These are phyloP conservation scores for Grigorovia yakushimaensis DNA, from an alignment of 805 yeast species.

Conservation along the genomic window DNA sequence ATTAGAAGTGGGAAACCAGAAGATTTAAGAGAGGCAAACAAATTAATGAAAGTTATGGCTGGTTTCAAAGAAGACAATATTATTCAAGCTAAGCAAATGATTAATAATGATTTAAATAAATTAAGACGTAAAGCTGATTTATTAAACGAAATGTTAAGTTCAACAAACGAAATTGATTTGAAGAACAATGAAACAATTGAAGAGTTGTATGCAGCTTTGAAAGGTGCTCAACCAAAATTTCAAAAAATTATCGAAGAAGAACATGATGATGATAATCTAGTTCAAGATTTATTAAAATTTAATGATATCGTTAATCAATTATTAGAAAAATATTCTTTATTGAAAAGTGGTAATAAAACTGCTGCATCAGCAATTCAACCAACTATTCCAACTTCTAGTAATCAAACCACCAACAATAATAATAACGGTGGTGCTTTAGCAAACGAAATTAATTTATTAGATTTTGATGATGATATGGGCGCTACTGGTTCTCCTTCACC, in stretches of 20 bases:
- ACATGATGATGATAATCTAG: slow-evolving; percentile 55
- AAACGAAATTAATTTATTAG: slow-evolving; percentile 51
- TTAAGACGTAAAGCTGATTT: slow-evolving; percentile 79
- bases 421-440: slow-evolving; percentile 28
- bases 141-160: slow-evolving; percentile 73
- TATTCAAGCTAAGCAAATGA: slow-evolving; percentile 58
- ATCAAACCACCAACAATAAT: slow-evolving; percentile 18
- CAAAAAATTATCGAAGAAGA: slow-evolving; percentile 79
- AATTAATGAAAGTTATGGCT: slow-evolving; percentile 95
- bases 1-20: slow-evolving; percentile 92
- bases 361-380: slow-evolving; percentile 44
- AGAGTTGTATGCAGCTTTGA: slow-evolving; percentile 71
- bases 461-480: slow-evolving; percentile 52
- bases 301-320: slow-evolving; percentile 70
- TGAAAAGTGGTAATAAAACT: slow-evolving; percentile 48
- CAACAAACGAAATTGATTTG: slow-evolving; percentile 32
- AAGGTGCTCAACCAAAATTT: slow-evolving; percentile 78
- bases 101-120: slow-evolving; percentile 75
- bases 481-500: slow-evolving; percentile 13
- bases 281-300: slow-evolving; percentile 52
- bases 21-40: slow-evolving; percentile 92
- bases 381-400: slow-evolving; percentile 12
- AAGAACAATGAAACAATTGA: slow-evolving; percentile 53
- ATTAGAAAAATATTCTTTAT: slow-evolving; percentile 52
- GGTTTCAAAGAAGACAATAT: slow-evolving; percentile 82